phyloP scores from a whole-genome alignment of 129 eudicot species.

The Arctium lappa region DNA sequence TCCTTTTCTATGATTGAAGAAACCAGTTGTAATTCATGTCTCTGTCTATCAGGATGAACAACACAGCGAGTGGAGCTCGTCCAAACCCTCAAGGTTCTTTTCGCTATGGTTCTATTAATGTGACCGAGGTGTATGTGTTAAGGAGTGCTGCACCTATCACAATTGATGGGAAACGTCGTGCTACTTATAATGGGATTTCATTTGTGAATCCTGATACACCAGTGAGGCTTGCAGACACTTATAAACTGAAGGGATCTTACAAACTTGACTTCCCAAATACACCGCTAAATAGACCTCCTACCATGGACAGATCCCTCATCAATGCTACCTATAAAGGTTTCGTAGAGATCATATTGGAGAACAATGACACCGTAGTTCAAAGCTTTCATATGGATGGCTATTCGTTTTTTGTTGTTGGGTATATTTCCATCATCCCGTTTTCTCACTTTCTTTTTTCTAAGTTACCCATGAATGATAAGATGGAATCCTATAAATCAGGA shows the following conservation, averaged over 20 bases:
- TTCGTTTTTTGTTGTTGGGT: conserved; percentile 97
- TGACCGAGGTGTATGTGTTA: conserved; percentile 58
- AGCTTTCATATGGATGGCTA: conserved; percentile 97
- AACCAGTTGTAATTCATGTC: not conserved
- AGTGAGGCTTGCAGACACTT: conserved; percentile 80
- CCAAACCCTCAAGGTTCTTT: conserved; percentile 99
- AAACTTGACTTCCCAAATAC: conserved; percentile 81
- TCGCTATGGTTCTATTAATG: conserved; percentile 77
- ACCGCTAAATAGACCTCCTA: conserved; percentile 60
- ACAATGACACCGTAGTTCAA: conserved; percentile 78
- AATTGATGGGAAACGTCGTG: conserved; percentile 69
- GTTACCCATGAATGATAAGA: not conserved
- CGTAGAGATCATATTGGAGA: conserved; percentile 76
- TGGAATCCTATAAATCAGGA: conserved; percentile 32
- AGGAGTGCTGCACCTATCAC: conserved; percentile 56
- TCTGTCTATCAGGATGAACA: conserved; percentile 59
- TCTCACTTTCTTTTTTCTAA: not conserved
- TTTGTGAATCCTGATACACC: conserved; percentile 85
- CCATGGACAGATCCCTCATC: conserved; percentile 63
- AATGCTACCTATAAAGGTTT: conserved; percentile 89
- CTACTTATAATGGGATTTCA: conserved; percentile 82
- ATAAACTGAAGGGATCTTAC: conserved; percentile 70
- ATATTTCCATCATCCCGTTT: conserved; percentile 10
- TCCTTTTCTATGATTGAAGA: not conserved
- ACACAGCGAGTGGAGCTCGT: conserved; percentile 97